Evolutionary conservation across 2,329 filamentous ascomycete genomes (phyloP), one percentile per base, ranked within the genome.

Genomic region (Acrodontium crateriforme): DNA sequence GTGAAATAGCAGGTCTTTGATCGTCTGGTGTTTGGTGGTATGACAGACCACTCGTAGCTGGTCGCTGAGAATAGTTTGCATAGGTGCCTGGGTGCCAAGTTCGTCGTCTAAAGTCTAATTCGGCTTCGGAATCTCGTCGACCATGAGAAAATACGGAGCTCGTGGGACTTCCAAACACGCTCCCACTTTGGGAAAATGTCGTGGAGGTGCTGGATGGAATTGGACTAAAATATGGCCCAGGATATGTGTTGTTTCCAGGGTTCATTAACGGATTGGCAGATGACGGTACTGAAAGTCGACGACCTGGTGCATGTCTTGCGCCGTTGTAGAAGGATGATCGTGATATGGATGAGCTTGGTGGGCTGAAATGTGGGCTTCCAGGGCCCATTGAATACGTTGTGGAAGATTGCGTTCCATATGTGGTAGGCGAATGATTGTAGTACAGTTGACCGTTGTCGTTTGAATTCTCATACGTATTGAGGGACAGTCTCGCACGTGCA

Each of bases 81-180:
- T 64, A 62, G 8, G 74, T 78, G 36, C 83, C 80, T 1, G 83
- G 81, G 54, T 94, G 85, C 85, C 85, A 94, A 3, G 85, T 94
- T 29, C 84, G 71, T 36, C 85, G 67, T 38, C 84, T 73, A 69
- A 75, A 81, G 30, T 81, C 78, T 22, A 83, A 75, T 37, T 92
- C 83, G 1, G 69, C 59, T 12, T 64, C 60, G 28, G 79, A 78
- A 21, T 84, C 78, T 22, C 76, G 65, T 16, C 77, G 62, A 4
- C 69, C 66, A 54, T 72, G 77, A 6, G 64, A 62, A 18, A 74
- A 71, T 0, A 67, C 64, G 1, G 74, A 71, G 22, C 60, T 67
- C 1, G 73, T 78, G 4, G 83, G 83, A 64, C 58, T 81, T 38
- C 55, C 73, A 36, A 77, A 63, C 27, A 71, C 68, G 40, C 69